A percentile compares a stretch with the other conserved stretches of the same genome.
phyloP scores from a whole-genome alignment of 2,329 filamentous ascomycete species.

The Colletotrichum liriopes region DNA sequence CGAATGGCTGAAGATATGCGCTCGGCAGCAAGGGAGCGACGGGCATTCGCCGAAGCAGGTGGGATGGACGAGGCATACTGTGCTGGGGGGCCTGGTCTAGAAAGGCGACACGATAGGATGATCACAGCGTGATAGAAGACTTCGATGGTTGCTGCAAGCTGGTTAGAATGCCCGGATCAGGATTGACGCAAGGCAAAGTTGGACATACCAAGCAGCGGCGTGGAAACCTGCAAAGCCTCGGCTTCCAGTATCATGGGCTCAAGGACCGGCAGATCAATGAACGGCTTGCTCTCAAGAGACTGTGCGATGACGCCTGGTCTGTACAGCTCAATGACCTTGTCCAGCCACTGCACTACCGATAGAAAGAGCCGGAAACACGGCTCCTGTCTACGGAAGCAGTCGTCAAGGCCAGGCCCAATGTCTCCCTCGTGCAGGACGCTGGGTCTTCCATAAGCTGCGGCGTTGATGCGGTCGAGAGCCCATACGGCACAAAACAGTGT shows the following conservation, averaged over 20 bases:
- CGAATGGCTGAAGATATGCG: slow-evolving; percentile 70
- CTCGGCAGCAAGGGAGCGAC: slow-evolving; percentile 71
- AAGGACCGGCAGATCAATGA: slow-evolving; percentile 70
- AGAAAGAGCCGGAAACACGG: slow-evolving; percentile 72
- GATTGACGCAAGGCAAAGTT: background rate
- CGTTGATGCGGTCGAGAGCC: slow-evolving; percentile 73
- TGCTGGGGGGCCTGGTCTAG: slow-evolving; percentile 57
- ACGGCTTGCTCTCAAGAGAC: slow-evolving; percentile 56
- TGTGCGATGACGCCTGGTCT: slow-evolving; percentile 59
- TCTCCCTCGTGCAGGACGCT: slow-evolving; percentile 74
- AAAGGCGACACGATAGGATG: slow-evolving; percentile 73
- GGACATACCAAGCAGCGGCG: slow-evolving; percentile 64
- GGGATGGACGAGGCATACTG: slow-evolving; percentile 60
- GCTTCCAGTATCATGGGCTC: slow-evolving; percentile 72
- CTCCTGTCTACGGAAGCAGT: slow-evolving; percentile 65
- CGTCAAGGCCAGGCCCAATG: slow-evolving; percentile 67
- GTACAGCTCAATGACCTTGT: slow-evolving; percentile 73
- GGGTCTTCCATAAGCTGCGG: slow-evolving; percentile 73
- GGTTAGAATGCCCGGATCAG: slow-evolving; percentile 43
- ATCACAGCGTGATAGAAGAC: slow-evolving; percentile 76
- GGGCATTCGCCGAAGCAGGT: slow-evolving; percentile 67
- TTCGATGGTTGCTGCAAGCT: slow-evolving; percentile 68
- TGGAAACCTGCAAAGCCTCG: slow-evolving; percentile 65
- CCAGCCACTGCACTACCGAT: slow-evolving; percentile 68
- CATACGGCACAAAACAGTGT: slow-evolving; percentile 72